Conservation (phyloP, 1,284 basidiomycete genomes). For the Puccinia horiana region DNA sequence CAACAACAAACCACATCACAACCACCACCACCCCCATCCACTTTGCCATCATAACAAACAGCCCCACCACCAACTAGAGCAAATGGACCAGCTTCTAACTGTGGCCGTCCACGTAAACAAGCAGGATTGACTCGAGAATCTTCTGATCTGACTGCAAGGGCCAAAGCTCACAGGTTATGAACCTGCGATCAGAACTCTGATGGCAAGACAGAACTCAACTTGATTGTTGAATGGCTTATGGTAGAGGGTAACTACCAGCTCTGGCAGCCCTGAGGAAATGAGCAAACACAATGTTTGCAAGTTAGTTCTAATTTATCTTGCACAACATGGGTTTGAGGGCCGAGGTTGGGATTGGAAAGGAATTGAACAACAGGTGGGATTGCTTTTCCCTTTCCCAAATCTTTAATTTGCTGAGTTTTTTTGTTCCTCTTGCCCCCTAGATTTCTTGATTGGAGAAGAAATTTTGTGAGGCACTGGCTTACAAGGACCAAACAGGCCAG, state of each 20-base stretch:
- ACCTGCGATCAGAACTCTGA: background rate
- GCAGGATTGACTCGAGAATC: no score
- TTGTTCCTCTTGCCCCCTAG: background rate
- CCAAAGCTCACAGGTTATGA: background rate
- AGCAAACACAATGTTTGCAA: background rate
- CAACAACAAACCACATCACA: no score
- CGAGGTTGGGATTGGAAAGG: background rate
- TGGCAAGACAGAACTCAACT: background rate
- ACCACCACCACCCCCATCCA: no score
- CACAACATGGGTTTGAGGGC: background rate
- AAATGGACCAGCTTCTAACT: no score
- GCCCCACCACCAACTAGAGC: no score
- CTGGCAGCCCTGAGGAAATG: background rate
- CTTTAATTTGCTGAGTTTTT: background rate
- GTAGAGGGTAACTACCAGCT: background rate
- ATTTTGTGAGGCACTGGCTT: background rate
- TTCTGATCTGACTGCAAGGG: no score
- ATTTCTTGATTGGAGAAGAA: background rate
- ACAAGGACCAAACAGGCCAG: background rate
- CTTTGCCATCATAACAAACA: no score
- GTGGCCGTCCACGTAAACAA: no score
- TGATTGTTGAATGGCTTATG: slow-evolving; percentile 6
- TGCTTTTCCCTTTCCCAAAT: background rate
- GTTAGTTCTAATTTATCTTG: background rate
- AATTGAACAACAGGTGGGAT: background rate